phyloP scores from a whole-genome alignment of 768 basidiomycete genomes.

The Punctularia strigosozonata region DNA sequence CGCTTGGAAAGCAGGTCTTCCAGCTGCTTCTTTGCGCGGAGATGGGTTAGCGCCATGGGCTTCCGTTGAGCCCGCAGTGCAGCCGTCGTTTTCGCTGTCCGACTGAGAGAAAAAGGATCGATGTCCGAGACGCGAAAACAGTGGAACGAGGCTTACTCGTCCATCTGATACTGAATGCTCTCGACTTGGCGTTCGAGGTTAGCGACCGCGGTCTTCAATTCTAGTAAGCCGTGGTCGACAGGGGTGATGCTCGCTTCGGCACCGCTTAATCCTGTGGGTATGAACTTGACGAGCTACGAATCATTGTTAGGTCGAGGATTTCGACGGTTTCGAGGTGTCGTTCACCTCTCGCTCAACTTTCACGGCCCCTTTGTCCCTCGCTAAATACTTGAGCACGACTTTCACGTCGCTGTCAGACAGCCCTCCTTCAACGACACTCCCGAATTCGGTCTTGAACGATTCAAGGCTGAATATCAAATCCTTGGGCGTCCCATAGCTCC shows the following conservation, averaged over 20 bases:
- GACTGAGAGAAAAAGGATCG: slow-evolving; percentile 28
- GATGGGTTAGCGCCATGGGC: slow-evolving; percentile 56
- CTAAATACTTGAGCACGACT: slow-evolving; percentile 65
- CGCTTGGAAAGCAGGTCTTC: slow-evolving; percentile 72
- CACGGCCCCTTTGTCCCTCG: slow-evolving; percentile 59
- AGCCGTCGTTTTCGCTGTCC: slow-evolving; percentile 48
- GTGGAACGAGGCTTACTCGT: slow-evolving; percentile 42
- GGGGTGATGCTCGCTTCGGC: slow-evolving; percentile 46
- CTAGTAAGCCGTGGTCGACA: slow-evolving; percentile 76
- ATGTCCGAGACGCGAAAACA: no score
- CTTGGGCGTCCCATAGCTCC: slow-evolving; percentile 31
- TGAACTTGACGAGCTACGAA: slow-evolving; percentile 71
- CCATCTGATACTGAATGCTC: slow-evolving; percentile 55
- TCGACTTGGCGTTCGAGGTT: slow-evolving; percentile 62
- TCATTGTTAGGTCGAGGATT: slow-evolving; percentile 1
- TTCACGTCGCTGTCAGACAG: slow-evolving; percentile 54
- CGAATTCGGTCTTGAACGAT: slow-evolving; percentile 52
- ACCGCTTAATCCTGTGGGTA: no score
- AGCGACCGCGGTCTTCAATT: slow-evolving; percentile 60
- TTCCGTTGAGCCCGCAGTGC: slow-evolving; percentile 65
- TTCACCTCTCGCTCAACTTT: slow-evolving; percentile 56
- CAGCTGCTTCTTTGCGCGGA: slow-evolving; percentile 74
- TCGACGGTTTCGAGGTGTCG: neutral
- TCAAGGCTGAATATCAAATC: slow-evolving; percentile 53
- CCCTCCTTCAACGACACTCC: slow-evolving; percentile 22